A percentile compares a stretch with the other conserved stretches of the same genome.
These are phyloP conservation scores for Moelleriella libera DNA, from an alignment of 2,329 filamentous ascomycete species.

Conservation along the genomic window DNA sequence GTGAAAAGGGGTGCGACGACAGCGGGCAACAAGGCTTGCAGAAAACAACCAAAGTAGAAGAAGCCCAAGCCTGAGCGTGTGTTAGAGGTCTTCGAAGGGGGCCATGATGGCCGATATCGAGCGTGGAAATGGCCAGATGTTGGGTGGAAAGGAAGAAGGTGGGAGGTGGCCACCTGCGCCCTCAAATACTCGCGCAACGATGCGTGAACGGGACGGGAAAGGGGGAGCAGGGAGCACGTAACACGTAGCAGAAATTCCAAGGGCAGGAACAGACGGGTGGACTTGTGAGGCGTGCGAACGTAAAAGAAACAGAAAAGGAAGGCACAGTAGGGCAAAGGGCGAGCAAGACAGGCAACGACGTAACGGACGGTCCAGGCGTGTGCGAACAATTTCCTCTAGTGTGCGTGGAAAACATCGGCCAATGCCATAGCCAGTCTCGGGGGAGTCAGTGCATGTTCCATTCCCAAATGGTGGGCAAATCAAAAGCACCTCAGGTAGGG, in stretches of 20 bases:
- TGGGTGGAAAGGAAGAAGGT: conserved; percentile 2
- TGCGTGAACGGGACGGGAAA: background rate
- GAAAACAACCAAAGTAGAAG: conserved; percentile 5
- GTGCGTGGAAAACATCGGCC: background rate
- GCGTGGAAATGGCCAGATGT: conserved; percentile 4
- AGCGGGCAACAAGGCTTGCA: conserved; percentile 1
- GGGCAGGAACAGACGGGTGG: background rate
- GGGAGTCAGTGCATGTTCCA: background rate
- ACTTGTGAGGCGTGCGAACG: background rate
- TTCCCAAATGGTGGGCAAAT: background rate
- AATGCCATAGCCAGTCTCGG: background rate
- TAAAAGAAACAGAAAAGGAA: background rate
- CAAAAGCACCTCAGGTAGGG: background rate
- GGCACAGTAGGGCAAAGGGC: background rate
- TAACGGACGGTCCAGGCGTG: background rate
- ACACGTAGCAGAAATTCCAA: background rate
- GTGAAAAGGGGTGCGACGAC: background rate
- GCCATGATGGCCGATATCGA: conserved; percentile 4
- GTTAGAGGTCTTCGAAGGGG: conserved; percentile 5
- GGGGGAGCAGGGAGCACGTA: background rate
- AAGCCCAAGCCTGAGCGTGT: conserved; percentile 4
- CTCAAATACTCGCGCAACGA: conserved; percentile 4
- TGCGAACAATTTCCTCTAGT: background rate
- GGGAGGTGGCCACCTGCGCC: conserved; percentile 3
- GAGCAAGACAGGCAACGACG: background rate